Conservation (phyloP, 2,329 filamentous ascomycete species). For the Biscogniauxia mediterranea region DNA sequence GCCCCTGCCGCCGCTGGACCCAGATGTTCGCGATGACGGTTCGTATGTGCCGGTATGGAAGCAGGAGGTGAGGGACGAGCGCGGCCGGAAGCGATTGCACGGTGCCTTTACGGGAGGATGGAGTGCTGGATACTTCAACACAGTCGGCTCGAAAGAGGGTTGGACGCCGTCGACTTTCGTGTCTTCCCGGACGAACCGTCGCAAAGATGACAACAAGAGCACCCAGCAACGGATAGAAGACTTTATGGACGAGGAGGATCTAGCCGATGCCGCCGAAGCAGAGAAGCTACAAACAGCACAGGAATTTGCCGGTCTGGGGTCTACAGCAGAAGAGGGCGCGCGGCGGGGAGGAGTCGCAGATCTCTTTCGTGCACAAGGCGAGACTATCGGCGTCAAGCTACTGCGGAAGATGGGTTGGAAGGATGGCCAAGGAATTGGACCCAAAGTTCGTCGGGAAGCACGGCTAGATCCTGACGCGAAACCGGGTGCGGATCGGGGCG, state of each 20-base stretch:
- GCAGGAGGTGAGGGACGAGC: constrained; percentile 93
- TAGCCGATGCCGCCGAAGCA: constrained; percentile 80
- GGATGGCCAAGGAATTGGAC: constrained; percentile 88
- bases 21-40: constrained; percentile 79
- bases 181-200: constrained; percentile 79
- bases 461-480: constrained; percentile 55
- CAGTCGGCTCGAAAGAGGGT: constrained; percentile 96
- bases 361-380: constrained; percentile 68
- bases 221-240: constrained; percentile 71
- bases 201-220: constrained; percentile 59
- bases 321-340: constrained; percentile 54
- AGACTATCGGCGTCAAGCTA: constrained; percentile 84
- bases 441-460: constrained; percentile 75
- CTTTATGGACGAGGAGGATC: constrained; percentile 97
- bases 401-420: constrained; percentile 95
- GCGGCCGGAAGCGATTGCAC: constrained; percentile 84
- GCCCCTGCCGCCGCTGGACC: constrained; percentile 74
- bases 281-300: constrained; percentile 70
- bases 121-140: constrained; percentile 98
- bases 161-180: constrained; percentile 93
- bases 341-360: constrained; percentile 61
- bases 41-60: constrained; percentile 96
- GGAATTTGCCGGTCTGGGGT: constrained; percentile 74
- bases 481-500: constrained; percentile 36
- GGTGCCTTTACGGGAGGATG: constrained; percentile 96